Base-by-base conservation (phyloP, 2,329 filamentous ascomycete genomes). In the Davidsoniella eucalypti region DNA sequence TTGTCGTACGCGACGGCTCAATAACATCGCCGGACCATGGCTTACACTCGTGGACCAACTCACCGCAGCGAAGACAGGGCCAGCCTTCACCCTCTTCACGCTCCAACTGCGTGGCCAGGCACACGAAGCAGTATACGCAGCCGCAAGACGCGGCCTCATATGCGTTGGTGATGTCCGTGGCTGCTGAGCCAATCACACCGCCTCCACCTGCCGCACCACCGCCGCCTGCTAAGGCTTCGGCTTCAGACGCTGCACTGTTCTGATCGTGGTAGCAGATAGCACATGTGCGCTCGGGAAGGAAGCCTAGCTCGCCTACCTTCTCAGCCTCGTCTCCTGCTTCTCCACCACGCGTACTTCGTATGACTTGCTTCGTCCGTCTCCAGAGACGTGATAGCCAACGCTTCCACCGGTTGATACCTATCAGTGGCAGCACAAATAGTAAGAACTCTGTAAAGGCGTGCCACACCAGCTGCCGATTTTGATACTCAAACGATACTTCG, bases 391-490 rank as follows among this genome's bases (percentile, higher is more conserved):
- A 73, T n/a, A 95, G 69, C 82, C 90, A 94, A 56, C 88, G 76
- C 52, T 87, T 78, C 92, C 92, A 98, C 56, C 87, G 78, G 59
- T 84, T 82, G 57, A 98, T 90, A 47, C 92, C 92, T 40, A 98
- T 84, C n/a, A 98, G 74, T 0, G 92, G 92, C n/a, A 98, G 72
- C 16, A 96, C 76, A 63, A 96, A 98, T 29, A 98, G 75, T n/a
- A 98, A 71, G 59, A 98, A 98, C 63, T 98, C 92, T 23, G 92
- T 98, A 60, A 98, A 94, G n/a, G 92, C 92, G 65, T 98, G 92
- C 92, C 92, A 98, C 37, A 98, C 92, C 9, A 98, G 78, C 66
- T 98, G 92, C 44, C 92, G 81, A 63, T 98, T 98, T 46, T 96
- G 76, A 60, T 95, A 96, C 66, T 98, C 92, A 61, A 98, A 96